Conservation (phyloP, 805 yeast genomes). For the Schwanniomyces pseudopolymorphus region DNA sequence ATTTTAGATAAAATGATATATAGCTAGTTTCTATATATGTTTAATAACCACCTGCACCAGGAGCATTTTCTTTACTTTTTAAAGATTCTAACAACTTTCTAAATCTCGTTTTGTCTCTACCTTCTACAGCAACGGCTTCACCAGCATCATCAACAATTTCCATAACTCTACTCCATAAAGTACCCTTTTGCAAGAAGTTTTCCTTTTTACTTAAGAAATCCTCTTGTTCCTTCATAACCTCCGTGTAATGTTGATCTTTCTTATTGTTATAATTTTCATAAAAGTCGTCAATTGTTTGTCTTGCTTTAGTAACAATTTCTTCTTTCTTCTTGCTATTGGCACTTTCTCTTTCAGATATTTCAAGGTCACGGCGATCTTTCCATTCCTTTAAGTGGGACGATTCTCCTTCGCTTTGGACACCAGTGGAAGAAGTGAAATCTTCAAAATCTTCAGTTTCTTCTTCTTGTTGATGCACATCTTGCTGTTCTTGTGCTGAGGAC, state of each 20-base stretch:
- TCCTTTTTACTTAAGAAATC: conserved; percentile 75
- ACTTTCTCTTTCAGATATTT: conserved; percentile 76
- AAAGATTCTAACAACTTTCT: conserved; percentile 62
- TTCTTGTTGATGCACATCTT: conserved; percentile 13
- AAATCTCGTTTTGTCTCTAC: conserved; percentile 69
- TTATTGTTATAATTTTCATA: conserved; percentile 87
- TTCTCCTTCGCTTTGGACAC: conserved; percentile 34
- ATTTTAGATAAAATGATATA: neutral
- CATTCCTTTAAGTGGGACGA: conserved; percentile 62
- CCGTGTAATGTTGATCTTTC: conserved; percentile 66
- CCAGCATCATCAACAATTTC: conserved; percentile 50
- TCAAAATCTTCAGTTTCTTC: conserved; percentile 41
- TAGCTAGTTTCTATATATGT: neutral
- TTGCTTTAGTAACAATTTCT: conserved; percentile 73
- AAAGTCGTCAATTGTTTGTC: conserved; percentile 83
- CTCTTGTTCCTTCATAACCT: conserved; percentile 66
- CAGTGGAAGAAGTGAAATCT: conserved; percentile 16
- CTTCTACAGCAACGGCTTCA: conserved; percentile 40
- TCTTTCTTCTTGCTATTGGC: conserved; percentile 61
- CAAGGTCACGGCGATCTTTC: conserved; percentile 78
- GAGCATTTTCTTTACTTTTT: conserved; percentile 69
- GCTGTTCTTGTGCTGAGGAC: conserved; percentile 19
- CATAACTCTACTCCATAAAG: conserved; percentile 61
- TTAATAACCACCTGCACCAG: conserved; percentile 71
- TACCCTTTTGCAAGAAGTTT: conserved; percentile 48